Conservation (phyloP, 139 green algal species). For the Spirogloea muscicola region DNA sequence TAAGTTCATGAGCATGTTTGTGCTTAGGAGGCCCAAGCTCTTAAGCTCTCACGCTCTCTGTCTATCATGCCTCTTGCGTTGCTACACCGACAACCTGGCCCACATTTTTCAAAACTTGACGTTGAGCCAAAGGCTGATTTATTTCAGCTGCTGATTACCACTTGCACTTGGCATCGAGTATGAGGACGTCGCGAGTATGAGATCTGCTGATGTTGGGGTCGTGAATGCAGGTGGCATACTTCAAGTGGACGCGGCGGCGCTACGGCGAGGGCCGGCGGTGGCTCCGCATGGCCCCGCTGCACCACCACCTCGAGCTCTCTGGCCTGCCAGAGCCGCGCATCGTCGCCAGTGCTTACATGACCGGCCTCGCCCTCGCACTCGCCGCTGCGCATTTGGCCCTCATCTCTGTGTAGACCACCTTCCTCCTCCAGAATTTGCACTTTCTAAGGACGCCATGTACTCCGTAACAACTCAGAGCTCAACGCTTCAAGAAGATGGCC, state of each 20-base stretch:
- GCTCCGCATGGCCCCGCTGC: constrained; percentile 46
- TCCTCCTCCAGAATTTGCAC: no score
- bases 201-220: neutral
- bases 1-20: neutral
- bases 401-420: constrained; percentile 13
- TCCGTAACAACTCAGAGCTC: no score
- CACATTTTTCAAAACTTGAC: no score
- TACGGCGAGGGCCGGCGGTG: constrained; percentile 36
- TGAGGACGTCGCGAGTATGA: no score
- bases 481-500: no score
- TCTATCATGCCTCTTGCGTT: neutral
- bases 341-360: constrained; percentile 14
- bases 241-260: constrained; percentile 43
- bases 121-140: no score
- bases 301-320: constrained; percentile 49
- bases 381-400: constrained; percentile 5
- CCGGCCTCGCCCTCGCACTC: neutral
- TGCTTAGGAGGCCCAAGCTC: neutral
- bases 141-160: no score
- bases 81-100: no score
- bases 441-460: no score
- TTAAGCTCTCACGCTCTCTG: neutral
- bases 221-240: constrained; percentile 52
- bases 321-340: constrained; percentile 27
- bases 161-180: no score